Evolutionary conservation across 1,284 basidiomycete species (phyloP), one percentile per base, ranked within the genome.

Genomic region (Marasmius fiardii): DNA sequence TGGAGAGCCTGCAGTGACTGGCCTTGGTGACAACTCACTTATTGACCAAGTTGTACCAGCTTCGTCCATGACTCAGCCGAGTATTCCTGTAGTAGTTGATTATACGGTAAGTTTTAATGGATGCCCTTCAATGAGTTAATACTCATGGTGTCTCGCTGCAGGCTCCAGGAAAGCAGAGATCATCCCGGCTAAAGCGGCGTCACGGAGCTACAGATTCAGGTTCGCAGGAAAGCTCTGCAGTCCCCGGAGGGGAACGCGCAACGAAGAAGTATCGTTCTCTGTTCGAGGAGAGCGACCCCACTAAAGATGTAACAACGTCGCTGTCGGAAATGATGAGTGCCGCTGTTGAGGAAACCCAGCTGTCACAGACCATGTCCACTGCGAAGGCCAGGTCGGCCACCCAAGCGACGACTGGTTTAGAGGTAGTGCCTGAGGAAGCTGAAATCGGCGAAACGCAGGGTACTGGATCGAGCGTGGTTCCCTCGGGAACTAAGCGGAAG

Each of bases 391-490:
- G 16, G n/a, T 20, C 20, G 3, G 52, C 18, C 16, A 59, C 54
- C 4, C 57, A 37, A 21, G n/a, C 48, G 16, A 49, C 23, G 2
- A 16, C 51, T n/a, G n/a, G n/a, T 20, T 68, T 84, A 12, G 67
- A 63, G 11, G 68, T 67, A 7, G 73, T 85, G 23, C 67, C 68
- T 12, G 82, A 87, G 64, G 85, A 86, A 60, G 79, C 84, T 55
- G 85, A 85, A 56, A 81, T 80, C 56, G 67, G 65, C 5, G 67
- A 68, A 52, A 58, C 62, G 5, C 53, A 54, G 37, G 47, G 34
- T 2, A 49, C 26, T 12, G 39, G 34, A 14, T 20, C 26, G 20
- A 52, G 3, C 21, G 16, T 26, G 14, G 41, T 7, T 37, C 35
- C 16, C 18, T 18, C n/a, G 21, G 43, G 52, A 33, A 43, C 34